Evolutionary conservation across 2,329 filamentous ascomycete species (phyloP).

Genomic region (Aspergillus clavatus): DNA sequence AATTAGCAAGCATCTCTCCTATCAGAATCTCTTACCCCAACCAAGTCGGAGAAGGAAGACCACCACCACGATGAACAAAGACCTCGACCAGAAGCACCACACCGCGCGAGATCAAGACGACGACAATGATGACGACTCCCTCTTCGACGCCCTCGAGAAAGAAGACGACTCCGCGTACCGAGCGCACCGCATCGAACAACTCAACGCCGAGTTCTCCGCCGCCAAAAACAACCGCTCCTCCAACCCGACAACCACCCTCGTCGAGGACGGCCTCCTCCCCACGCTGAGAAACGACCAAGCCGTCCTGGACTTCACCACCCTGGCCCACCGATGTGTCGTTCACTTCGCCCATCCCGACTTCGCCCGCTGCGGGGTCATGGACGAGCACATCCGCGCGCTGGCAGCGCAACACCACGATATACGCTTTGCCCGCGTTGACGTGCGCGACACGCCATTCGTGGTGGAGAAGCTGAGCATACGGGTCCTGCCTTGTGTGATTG

Average conservation of each 20-base stretch:
- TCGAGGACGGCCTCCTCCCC: slow-evolving; percentile 30
- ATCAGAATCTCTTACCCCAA: too few relatives aligned
- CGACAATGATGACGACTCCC: slow-evolving; percentile 53
- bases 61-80: slow-evolving; percentile 7
- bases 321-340: slow-evolving; percentile 53
- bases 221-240: slow-evolving; percentile 38
- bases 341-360: slow-evolving; percentile 64
- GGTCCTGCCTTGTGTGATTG: slow-evolving; percentile 47
- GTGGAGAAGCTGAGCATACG: slow-evolving; percentile 44
- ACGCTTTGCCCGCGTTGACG: slow-evolving; percentile 44
- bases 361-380: slow-evolving; percentile 58
- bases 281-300: slow-evolving; percentile 50
- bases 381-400: slow-evolving; percentile 50
- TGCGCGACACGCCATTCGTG: slow-evolving; percentile 44
- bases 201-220: slow-evolving; percentile 53
- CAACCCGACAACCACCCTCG: slow-evolving; percentile 14
- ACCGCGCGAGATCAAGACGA: slow-evolving; percentile 34
- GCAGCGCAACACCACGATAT: slow-evolving; percentile 38
- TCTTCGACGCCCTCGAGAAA: slow-evolving; percentile 53
- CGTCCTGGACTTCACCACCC: slow-evolving; percentile 57
- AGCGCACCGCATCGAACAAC: slow-evolving; percentile 54
- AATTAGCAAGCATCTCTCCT: too few relatives aligned
- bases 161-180: slow-evolving; percentile 53
- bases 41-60: slow-evolving; percentile 1
- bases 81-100: slow-evolving; percentile 28